Evolutionary conservation across 169 alveolate species (phyloP), one percentile per base, ranked within the genome.

Genomic region (Toxoplasma gondii): DNA sequence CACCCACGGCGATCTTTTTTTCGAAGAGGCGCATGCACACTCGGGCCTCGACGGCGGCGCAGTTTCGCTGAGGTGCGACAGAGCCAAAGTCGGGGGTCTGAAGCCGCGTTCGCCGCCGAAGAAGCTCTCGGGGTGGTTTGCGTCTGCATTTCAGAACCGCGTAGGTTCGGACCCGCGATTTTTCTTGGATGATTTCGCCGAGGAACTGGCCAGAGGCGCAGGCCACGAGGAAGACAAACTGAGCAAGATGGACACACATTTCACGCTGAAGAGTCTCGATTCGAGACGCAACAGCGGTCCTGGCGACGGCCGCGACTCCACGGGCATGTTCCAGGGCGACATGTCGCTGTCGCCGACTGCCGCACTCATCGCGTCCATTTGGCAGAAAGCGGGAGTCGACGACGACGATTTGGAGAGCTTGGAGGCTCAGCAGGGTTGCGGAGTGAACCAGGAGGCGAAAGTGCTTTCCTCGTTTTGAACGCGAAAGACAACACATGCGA

Each of bases 311-410:
- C 31, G n/a, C 7, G 22, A 64, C 9, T 12, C n/a, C 5, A 1
- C 74, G n/a, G 74, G 74, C n/a, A 16, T 64, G 34, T 64, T 64
- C 74, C 74, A 27, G 22, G 58, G 58, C 4, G 74, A 64, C 74
- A 27, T 64, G 34, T 27, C 74, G 34, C 74, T 78, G n/a, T 78
- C 86, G 39, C 86, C 86, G 27, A 78, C 86, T 10, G 86, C 86
- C 31, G 86, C 86, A 1, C 86, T 78, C 39, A 78, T 78, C 24
- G 86, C 86, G 24, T 78, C 86, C 7, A 78, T 78, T 17, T 78
- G 86, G 86, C 86, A 78, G 49, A 38, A 38, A 10, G 86, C 86
- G 27, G 86, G 86, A 36, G 12, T 78, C 31, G 86, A 78, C 27
- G 86, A 78, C 45, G 86, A 78, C 49, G 86, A 78, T 1, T 12